Conservation (phyloP, 768 basidiomycete species). For the Pisolithus sp. region DNA sequence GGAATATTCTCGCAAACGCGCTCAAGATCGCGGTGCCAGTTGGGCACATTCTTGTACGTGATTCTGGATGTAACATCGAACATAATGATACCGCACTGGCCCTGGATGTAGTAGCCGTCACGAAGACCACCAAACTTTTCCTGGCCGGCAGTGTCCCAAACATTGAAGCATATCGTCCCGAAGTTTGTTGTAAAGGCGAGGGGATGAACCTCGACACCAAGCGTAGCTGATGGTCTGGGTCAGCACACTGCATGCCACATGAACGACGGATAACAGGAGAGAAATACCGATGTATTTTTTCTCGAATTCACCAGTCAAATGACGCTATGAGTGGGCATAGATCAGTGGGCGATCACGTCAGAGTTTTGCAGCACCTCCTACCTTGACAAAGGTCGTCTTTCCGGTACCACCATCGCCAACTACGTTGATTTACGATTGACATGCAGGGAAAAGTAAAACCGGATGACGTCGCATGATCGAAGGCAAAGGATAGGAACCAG, state of each 20-base stretch:
- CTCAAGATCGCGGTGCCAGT: constrained; percentile 99
- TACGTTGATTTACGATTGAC: constrained; percentile 54
- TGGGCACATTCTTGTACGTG: constrained; percentile 99
- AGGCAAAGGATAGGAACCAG: constrained; percentile 1
- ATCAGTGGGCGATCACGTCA: constrained; percentile 55
- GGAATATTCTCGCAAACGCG: constrained; percentile 99
- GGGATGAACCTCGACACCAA: constrained; percentile 99
- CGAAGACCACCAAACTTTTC: constrained; percentile 99
- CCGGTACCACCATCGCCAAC: constrained; percentile 97
- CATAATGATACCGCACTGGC: constrained; percentile 99
- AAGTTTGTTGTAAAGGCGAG: constrained; percentile 96
- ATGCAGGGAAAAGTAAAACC: constrained; percentile 16
- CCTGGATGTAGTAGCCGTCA: constrained; percentile 95
- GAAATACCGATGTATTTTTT: constrained; percentile 94
- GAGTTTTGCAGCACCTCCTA: constrained; percentile 31
- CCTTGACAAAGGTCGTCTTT: constrained; percentile 99
- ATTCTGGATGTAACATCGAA: constrained; percentile 99
- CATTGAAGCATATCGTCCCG: constrained; percentile 98
- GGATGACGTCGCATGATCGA: neutral
- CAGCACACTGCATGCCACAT: constrained; percentile 7
- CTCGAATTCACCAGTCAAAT: constrained; percentile 99
- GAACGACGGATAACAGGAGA: constrained; percentile 7
- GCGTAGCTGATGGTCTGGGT: constrained; percentile 62
- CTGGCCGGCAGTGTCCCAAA: constrained; percentile 99
- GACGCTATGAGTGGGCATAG: constrained; percentile 54